Conservation (phyloP, 2,329 filamentous ascomycete genomes). For the Kalmusia sp. region DNA sequence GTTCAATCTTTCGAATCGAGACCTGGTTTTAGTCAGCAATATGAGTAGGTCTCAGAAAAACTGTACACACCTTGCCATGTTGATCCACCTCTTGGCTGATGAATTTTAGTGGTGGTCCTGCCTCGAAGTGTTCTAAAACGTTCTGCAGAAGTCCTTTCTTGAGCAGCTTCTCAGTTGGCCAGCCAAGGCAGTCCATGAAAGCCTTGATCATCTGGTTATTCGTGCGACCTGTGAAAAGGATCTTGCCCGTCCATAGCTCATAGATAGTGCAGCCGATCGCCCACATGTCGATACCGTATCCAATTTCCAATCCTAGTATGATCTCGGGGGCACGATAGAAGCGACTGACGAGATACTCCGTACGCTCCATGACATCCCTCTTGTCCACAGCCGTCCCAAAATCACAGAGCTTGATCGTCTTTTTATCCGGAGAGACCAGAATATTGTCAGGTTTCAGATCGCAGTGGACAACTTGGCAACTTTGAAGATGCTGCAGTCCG, state of each 20-base stretch:
- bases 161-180: slow-evolving; percentile 87
- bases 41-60: background rate
- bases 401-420: slow-evolving; percentile 92
- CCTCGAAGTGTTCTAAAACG: slow-evolving; percentile 75
- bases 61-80: slow-evolving; percentile 35
- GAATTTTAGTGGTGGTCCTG: slow-evolving; percentile 75
- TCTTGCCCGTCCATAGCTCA: slow-evolving; percentile 96
- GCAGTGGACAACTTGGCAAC: slow-evolving; percentile 91
- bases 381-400: slow-evolving; percentile 93
- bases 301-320: slow-evolving; percentile 94
- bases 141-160: slow-evolving; percentile 69
- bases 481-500: slow-evolving; percentile 84
- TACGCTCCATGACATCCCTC: slow-evolving; percentile 83
- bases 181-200: slow-evolving; percentile 95
- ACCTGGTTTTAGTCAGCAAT: slow-evolving; percentile 57
- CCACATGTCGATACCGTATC: slow-evolving; percentile 96
- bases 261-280: slow-evolving; percentile 97
- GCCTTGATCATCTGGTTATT: slow-evolving; percentile 98
- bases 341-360: slow-evolving; percentile 92
- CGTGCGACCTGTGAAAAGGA: slow-evolving; percentile 90
- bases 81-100: slow-evolving; percentile 75
- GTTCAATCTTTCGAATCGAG: slow-evolving; percentile 68
- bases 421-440: slow-evolving; percentile 64
- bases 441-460: slow-evolving; percentile 99
- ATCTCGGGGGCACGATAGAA: slow-evolving; percentile 98